phyloP scores from a whole-genome alignment of 495 filamentous ascomycete genomes.

The Aspergillus incahuasiensis region DNA sequence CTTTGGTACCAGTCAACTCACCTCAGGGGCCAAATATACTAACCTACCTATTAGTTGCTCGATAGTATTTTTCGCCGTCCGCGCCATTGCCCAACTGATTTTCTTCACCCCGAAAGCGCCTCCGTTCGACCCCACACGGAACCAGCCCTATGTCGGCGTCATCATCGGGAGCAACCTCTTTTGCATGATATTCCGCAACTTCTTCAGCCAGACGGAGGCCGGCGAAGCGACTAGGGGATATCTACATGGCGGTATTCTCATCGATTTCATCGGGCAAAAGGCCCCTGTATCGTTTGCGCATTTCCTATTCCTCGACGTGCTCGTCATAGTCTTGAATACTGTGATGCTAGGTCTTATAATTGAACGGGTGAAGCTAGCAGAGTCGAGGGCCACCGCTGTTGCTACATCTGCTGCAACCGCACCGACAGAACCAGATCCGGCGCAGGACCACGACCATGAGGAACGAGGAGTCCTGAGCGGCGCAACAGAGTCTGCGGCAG shows the following conservation, averaged over 20 bases:
- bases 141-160: slow-evolving; percentile 62
- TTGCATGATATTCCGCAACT: slow-evolving; percentile 67
- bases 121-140: slow-evolving; percentile 55
- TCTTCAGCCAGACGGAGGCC: slow-evolving; percentile 57
- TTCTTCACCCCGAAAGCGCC: slow-evolving; percentile 77
- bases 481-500: not conserved
- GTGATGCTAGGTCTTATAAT: slow-evolving; percentile 69
- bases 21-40: not conserved
- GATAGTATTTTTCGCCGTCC: slow-evolving; percentile 64
- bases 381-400: slow-evolving; percentile 4
- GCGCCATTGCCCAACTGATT: slow-evolving; percentile 65
- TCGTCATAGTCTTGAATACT: slow-evolving; percentile 64
- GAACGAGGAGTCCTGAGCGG: slow-evolving; percentile 47
- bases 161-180: slow-evolving; percentile 67
- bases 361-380: slow-evolving; percentile 56
- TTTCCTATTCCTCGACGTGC: slow-evolving; percentile 59
- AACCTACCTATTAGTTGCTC: slow-evolving; percentile 57
- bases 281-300: slow-evolving; percentile 63
- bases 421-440: not conserved
- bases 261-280: slow-evolving; percentile 85
- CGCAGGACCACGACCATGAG: slow-evolving; percentile 65
- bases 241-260: slow-evolving; percentile 76
- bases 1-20: too few relatives aligned
- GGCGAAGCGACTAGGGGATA: slow-evolving; percentile 75
- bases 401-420: slow-evolving; percentile 9